Evolutionary conservation across 768 basidiomycete species (phyloP), one percentile per base, ranked within the genome.

Genomic region (Cystofilobasidium bisporidii): DNA sequence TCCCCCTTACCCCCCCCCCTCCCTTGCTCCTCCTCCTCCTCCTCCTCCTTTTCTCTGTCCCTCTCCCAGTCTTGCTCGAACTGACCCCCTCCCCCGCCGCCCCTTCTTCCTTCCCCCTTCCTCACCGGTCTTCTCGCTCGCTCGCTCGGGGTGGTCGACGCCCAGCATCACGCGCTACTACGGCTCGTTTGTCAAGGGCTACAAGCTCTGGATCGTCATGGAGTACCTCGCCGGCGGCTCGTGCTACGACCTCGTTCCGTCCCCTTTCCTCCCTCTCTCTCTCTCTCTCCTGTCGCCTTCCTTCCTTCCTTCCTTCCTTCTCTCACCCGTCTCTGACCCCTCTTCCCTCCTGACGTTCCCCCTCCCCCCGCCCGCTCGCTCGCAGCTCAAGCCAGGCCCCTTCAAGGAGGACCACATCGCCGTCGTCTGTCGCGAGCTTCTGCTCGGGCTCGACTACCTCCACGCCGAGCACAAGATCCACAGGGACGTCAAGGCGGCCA

Each of bases 201-300:
- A 94, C 81, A 94, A 97, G 78, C 81, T 99, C 28, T 99, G 96
- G 96, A 99, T 99, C 75, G 77, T 99, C 74, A 98, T 99, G 96
- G 96, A 99, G 78, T 99, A 91, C 78, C 86, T 98, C 63, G 92
- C 91, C 0, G 96, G 96, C 50, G 96, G 96, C n/a, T 96, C 92
- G 32, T 97, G 96, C 79, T 83, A 97, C 64, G 96, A 98, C 78
- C 82, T 99, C 64, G 80, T 80, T 30, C n/a, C 57, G 79, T 62
- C 69, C 17, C 18, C 17, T 53, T 20, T n/a, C 20, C n/a, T n/a
- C n/a, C 22, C 24, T 36, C 20, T 18, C 24, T 24, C 26, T 36
- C n/a, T 26, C 10, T 8, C 55, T 22, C 9, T 22, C 26, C n/a
- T 55, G 79, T 62, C 69, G 15, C 18, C 17, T 53, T 20, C 30